Base-by-base conservation (phyloP, 495 filamentous ascomycete genomes). In the Penicillium malachiteum region DNA sequence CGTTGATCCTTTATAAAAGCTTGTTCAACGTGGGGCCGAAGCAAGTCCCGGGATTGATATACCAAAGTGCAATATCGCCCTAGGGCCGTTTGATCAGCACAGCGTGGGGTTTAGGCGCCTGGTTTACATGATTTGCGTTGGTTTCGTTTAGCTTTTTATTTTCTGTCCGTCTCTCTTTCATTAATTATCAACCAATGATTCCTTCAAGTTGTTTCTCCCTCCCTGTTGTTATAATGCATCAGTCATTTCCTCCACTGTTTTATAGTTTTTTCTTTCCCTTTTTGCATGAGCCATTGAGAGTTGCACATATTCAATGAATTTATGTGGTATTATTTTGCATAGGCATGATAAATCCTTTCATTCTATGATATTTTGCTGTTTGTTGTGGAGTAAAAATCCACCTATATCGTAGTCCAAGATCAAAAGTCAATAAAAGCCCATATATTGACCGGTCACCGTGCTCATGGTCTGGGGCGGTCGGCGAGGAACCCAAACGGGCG, bases 81-180 rank as follows among this genome's bases (percentile, higher is more conserved):
- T 53, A 33, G 50, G 55, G 46, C 62, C 50, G 51, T 58, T 68
- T 70, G 65, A 71, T 68, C 71, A 75, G 73, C 72, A 76, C 71
- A 76, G 73, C 73, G 67, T 67, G 71, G 73, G 71, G 73, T 75
- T 73, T 65, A 48, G 73, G 73, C 73, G 73, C 68, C 63, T 69
- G 69, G 70, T 58, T 64, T 44, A 37, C 34, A 9, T 37, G 34
- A 12, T 38, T 49, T 53, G 21, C 21, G 21, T 60, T 52, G 47
- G 48, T 52, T 17, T 44, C 38, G 48, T 40, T 34, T 9, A 13
- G 34, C 8, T 10, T 9, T 37, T 37, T 37, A 13, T 37, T 7
- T 37, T 37, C 12, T 9, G 8, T 37, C 2, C 34, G 11, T 37
- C 5, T 37, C 12, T 37, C 34, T 37, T 9, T 37, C 21, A 26